phyloP scores from a whole-genome alignment of 306 rosid species.

The Macrotyloma uniflorum region DNA sequence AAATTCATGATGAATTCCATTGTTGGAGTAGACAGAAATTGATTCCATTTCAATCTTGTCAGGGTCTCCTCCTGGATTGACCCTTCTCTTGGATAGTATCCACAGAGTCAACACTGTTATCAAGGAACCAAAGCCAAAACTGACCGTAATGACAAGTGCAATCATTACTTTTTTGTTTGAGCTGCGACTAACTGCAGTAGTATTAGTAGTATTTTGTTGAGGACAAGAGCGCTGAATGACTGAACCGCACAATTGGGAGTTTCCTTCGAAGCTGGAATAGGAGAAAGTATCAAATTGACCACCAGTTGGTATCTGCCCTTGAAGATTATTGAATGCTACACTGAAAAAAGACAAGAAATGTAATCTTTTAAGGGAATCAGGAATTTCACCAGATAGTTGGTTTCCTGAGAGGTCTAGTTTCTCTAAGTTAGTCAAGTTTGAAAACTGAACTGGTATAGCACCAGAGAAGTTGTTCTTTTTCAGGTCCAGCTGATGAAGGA shows the following conservation, averaged over 20 bases:
- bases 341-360: constrained; percentile 85
- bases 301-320: constrained; percentile 77
- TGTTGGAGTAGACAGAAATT: constrained; percentile 58
- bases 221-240: constrained; percentile 62
- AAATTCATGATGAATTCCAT: constrained; percentile 59
- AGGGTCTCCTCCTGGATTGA: constrained; percentile 74
- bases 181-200: constrained; percentile 28
- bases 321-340: constrained; percentile 80
- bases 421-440: constrained; percentile 75
- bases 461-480: constrained; percentile 73
- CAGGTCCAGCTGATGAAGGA: constrained; percentile 68
- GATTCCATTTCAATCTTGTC: constrained; percentile 75
- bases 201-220: constrained; percentile 20
- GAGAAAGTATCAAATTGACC: constrained; percentile 83
- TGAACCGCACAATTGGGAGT: constrained; percentile 66
- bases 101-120: constrained; percentile 57
- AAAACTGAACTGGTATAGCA: constrained; percentile 66
- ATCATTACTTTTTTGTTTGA: constrained; percentile 54
- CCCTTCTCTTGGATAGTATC: constrained; percentile 83
- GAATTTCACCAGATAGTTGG: constrained; percentile 77
- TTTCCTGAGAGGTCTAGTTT: constrained; percentile 74
- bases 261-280: constrained; percentile 70
- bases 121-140: constrained; percentile 58
- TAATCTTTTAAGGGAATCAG: constrained; percentile 64
- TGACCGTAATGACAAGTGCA: constrained; percentile 48